A percentile compares a stretch with the other conserved stretches of the same genome.
These are phyloP conservation scores for Rosa persica DNA, from an alignment of 306 rosid species.

Conservation along the genomic window DNA sequence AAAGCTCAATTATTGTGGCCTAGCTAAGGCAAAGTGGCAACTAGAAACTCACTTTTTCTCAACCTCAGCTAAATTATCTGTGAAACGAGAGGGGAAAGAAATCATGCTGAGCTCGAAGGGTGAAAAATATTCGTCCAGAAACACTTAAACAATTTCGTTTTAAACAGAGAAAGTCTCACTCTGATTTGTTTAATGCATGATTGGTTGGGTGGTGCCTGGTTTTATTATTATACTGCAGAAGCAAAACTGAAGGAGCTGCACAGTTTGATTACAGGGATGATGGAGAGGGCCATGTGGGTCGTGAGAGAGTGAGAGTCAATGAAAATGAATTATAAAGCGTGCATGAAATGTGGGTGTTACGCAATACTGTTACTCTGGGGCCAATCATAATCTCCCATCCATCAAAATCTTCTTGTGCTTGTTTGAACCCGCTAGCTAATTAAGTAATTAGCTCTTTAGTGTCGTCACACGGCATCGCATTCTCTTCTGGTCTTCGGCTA, in stretches of 20 bases:
- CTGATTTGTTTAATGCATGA: background rate
- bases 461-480: background rate
- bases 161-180: background rate
- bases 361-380: background rate
- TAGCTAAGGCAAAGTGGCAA: background rate
- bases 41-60: background rate
- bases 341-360: background rate
- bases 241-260: background rate
- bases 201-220: slow-evolving; percentile 10
- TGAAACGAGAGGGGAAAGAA: background rate
- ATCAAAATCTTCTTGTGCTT: background rate
- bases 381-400: background rate
- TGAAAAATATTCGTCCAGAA: background rate
- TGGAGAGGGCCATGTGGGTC: background rate
- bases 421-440: no score
- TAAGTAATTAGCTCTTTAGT: background rate
- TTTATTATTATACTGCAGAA: background rate
- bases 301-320: slow-evolving; percentile 3
- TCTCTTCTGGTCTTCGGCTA: background rate
- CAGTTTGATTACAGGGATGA: background rate
- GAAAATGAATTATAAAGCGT: background rate
- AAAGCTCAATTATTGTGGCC: background rate
- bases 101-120: background rate
- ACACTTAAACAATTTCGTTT: background rate
- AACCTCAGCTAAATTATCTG: background rate